These are phyloP conservation scores for Backusella mclennaniae DNA, from an alignment of 192 early-diverging fungal species.

Conservation along the genomic window DNA sequence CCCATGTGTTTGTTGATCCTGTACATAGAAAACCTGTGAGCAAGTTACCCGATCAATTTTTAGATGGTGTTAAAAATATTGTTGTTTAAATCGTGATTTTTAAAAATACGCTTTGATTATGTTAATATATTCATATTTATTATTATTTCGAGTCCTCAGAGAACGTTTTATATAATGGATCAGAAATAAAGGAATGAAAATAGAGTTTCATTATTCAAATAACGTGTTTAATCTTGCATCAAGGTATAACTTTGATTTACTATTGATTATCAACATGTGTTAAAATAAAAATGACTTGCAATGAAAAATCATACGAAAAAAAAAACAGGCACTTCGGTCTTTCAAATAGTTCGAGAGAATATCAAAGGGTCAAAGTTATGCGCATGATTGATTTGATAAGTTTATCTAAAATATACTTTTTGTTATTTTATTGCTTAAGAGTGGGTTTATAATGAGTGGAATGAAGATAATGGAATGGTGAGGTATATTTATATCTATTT, in stretches of 20 bases:
- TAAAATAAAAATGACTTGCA: no score
- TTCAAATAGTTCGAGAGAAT: neutral
- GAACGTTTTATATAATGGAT: neutral
- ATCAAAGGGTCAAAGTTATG: neutral
- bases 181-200: neutral
- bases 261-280: neutral
- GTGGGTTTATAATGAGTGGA: neutral
- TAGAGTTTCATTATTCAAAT: neutral
- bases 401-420: neutral
- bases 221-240: neutral
- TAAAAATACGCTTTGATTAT: neutral
- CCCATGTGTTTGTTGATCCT: slow-evolving; percentile 52
- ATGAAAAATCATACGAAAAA: neutral
- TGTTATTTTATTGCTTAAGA: neutral
- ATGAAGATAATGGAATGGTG: neutral
- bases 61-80: slow-evolving; percentile 11
- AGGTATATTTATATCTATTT: neutral
- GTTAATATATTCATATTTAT: neutral
- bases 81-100: neutral
- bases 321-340: neutral
- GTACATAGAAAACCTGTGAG: slow-evolving; percentile 36
- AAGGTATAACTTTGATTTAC: neutral
- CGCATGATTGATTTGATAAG: neutral
- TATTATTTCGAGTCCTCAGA: neutral
- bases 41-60: slow-evolving; percentile 16